These are phyloP conservation scores for Epichloe coenophiala DNA, from an alignment of 2,329 filamentous ascomycete species.

Conservation along the genomic window DNA sequence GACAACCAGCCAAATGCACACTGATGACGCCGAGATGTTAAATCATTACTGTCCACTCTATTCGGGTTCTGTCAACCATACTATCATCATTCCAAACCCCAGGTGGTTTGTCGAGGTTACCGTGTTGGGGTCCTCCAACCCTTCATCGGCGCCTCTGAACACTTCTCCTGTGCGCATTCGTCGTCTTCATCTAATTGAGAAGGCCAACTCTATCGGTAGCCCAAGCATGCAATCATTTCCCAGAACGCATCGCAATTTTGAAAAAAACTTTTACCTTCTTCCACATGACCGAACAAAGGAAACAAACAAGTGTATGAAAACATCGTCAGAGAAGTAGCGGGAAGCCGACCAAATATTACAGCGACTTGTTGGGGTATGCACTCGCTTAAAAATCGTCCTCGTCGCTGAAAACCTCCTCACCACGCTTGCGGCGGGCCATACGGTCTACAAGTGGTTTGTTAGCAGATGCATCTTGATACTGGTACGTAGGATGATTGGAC, in stretches of 20 bases:
- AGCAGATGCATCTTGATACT: slow-evolving; percentile 12
- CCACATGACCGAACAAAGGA: slow-evolving; percentile 22
- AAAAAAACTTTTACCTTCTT: slow-evolving; percentile 15
- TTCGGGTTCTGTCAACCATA: slow-evolving; percentile 1
- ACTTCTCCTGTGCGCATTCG: background rate
- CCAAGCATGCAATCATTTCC: slow-evolving; percentile 21
- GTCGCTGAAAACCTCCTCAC: slow-evolving; percentile 35
- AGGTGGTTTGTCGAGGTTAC: slow-evolving; percentile 10
- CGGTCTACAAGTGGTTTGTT: slow-evolving; percentile 37
- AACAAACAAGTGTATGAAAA: slow-evolving; percentile 19
- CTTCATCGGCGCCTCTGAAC: background rate
- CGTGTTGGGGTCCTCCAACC: slow-evolving; percentile 20
- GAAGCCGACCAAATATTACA: slow-evolving; percentile 13
- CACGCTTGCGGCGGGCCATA: slow-evolving; percentile 83
- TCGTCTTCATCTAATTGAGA: slow-evolving; percentile 7
- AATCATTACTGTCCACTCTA: slow-evolving; percentile 2
- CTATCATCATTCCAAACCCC: slow-evolving; percentile 13
- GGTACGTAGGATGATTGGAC: slow-evolving; percentile 12
- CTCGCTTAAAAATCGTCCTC: slow-evolving; percentile 24
- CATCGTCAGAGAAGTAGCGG: slow-evolving; percentile 15
- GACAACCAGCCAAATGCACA: no score
- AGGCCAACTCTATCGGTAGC: slow-evolving; percentile 20
- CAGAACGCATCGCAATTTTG: slow-evolving; percentile 22
- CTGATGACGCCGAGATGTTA: background rate
- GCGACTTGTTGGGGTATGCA: slow-evolving; percentile 1